These are phyloP conservation scores for Marchantia paleacea DNA, from an alignment of 225 moss, liverwort and hornwort species.

Conservation along the genomic window DNA sequence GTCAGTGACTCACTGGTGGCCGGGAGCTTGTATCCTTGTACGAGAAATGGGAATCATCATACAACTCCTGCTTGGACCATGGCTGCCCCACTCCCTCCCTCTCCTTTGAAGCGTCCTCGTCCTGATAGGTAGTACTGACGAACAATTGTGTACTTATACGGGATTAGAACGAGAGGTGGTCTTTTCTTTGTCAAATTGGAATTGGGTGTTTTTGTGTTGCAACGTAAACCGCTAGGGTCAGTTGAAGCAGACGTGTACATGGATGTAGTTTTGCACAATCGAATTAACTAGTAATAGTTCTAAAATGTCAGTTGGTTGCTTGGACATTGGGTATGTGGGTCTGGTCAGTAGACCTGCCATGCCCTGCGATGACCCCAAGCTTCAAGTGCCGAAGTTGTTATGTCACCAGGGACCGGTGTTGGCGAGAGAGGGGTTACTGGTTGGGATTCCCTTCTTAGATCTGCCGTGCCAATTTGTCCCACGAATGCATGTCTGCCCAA, in stretches of 20 bases:
- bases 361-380: constrained; percentile 5
- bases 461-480: background rate
- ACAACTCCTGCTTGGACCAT: constrained; percentile 33
- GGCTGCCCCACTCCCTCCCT: constrained; percentile 39
- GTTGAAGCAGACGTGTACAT: constrained; percentile 17
- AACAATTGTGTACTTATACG: background rate
- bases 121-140: constrained; percentile 40
- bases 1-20: constrained; percentile 57
- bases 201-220: constrained; percentile 7
- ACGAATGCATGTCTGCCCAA: background rate
- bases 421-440: background rate
- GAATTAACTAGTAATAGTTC: constrained; percentile 25
- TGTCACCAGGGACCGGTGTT: constrained; percentile 9
- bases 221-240: background rate
- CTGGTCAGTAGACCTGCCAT: constrained; percentile 9
- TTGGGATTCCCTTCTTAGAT: background rate
- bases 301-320: constrained; percentile 13
- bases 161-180: background rate
- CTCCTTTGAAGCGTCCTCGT: constrained; percentile 39
- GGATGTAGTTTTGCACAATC: constrained; percentile 20
- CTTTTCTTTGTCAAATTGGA: constrained; percentile 3
- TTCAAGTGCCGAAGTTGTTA: constrained; percentile 9
- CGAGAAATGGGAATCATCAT: constrained; percentile 29
- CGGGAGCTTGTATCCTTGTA: constrained; percentile 41
- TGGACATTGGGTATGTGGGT: constrained; percentile 10